phyloP scores from a whole-genome alignment of 345 rosid genomes.

The Corchorus olitorius region DNA sequence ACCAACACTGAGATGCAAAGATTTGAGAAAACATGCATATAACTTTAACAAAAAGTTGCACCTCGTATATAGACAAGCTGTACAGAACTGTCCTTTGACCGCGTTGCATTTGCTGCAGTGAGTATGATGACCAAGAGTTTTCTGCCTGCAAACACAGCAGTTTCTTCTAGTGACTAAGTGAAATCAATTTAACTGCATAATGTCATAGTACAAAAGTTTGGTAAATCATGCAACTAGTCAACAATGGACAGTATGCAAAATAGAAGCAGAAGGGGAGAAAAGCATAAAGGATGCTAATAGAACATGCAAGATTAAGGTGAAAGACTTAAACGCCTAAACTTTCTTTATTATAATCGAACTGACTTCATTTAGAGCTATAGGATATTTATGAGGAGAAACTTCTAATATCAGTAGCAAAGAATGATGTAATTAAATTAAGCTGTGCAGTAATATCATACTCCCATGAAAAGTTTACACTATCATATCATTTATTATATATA shows the following conservation, averaged over 20 bases:
- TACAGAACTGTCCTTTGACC: slow-evolving; percentile 89
- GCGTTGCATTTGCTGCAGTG: slow-evolving; percentile 60
- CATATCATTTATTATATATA: too few relatives aligned
- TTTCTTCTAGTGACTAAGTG: slow-evolving; percentile 9
- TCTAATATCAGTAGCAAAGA: neutral
- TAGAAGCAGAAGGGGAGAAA: neutral
- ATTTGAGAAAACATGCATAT: neutral
- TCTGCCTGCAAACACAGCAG: slow-evolving; percentile 63
- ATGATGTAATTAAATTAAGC: neutral
- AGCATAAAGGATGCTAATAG: neutral
- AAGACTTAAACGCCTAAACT: neutral
- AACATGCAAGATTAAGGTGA: too few relatives aligned
- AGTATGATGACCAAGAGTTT: slow-evolving; percentile 87
- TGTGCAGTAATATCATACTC: neutral
- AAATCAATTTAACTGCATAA: neutral
- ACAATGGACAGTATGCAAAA: neutral
- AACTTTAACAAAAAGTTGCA: slow-evolving; percentile 21
- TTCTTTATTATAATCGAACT: neutral
- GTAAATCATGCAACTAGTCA: neutral
- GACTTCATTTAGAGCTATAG: neutral
- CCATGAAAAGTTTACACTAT: neutral
- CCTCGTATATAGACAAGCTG: slow-evolving; percentile 97
- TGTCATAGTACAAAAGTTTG: neutral
- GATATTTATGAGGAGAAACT: neutral
- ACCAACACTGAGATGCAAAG: neutral